Base-by-base conservation (phyloP, 805 yeast genomes). In the Ogataea pini region DNA sequence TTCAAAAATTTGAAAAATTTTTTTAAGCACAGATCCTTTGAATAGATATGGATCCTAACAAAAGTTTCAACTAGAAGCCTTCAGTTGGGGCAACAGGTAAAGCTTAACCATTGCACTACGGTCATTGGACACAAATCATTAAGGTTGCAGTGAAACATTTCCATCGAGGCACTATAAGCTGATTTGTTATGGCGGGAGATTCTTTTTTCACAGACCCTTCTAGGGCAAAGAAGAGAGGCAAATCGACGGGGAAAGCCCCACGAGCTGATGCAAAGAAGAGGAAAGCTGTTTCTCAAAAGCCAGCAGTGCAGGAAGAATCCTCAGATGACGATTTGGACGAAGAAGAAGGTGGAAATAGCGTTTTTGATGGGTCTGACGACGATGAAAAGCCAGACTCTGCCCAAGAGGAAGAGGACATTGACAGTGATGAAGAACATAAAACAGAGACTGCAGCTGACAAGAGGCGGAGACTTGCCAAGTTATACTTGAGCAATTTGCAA, bases 391-490 rank as follows among this genome's bases (percentile, higher is more conserved):
- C 10, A 17, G 66, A 54, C 1, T 71, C 62, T 9, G 71, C 57
- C 3, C 64, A 59, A 9, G 69, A 64, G 8, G 73, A 67, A 18
- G 77, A 72, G 33, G 73, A 70, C n/a, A 52, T 78, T 18, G 80
- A 78, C 13, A 82, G 86, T 12, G 92, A 85, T 27, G 94, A 84
- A 56, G 95, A 85, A 57, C 80, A 82, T 55, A 80, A 72, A 13
- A 76, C 75, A 14, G 98, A 92, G 67, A 80, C 81, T 41, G 95
- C 91, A 7, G 95, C 96, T 0, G 99, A 94, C 62, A 90, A 89
- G 68, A 81, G 99, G 68, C 80, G 99, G 69, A 76, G 98, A 62
- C 75, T 94, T 50, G 98, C 98, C 14, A 90, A 90, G 67, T 94
- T 91, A 67, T 94, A 94, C 67, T 72, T 94, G 53, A 90, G 85